Conservation (phyloP, 345 rosid genomes). For the Eucalyptus virginea region DNA sequence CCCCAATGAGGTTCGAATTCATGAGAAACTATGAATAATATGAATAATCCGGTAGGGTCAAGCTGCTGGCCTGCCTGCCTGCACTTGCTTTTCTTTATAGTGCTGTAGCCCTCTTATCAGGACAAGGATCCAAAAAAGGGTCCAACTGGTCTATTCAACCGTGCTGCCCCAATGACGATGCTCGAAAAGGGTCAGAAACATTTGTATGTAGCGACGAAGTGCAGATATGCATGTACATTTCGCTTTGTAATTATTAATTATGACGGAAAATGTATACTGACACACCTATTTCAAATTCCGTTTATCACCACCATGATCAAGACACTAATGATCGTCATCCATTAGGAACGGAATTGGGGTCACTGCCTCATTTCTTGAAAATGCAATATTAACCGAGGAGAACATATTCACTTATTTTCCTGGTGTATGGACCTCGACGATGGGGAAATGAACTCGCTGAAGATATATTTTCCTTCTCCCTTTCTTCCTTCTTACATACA, state of each 20-base stretch:
- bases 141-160: not conserved
- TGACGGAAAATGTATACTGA: not conserved
- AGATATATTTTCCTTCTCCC: not conserved
- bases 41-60: not conserved
- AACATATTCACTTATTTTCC: not conserved
- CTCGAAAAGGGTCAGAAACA: not conserved
- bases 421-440: not conserved
- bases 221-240: not conserved
- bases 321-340: not conserved
- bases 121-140: not conserved
- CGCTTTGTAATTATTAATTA: not conserved
- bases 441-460: not conserved
- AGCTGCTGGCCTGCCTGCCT: not conserved
- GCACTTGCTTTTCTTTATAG: not conserved
- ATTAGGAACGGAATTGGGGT: not conserved
- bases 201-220: not conserved
- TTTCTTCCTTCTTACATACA: not conserved
- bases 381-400: not conserved
- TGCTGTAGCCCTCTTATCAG: not conserved
- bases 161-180: not conserved
- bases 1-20: not conserved
- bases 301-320: not conserved
- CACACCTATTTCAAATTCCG: not conserved
- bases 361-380: not conserved
- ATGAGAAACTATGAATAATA: not conserved